A percentile compares a stretch with the other conserved stretches of the same genome.
Evolutionary conservation across 2,329 filamentous ascomycete genomes (phyloP).

Genomic region (Penicillium sp.): DNA sequence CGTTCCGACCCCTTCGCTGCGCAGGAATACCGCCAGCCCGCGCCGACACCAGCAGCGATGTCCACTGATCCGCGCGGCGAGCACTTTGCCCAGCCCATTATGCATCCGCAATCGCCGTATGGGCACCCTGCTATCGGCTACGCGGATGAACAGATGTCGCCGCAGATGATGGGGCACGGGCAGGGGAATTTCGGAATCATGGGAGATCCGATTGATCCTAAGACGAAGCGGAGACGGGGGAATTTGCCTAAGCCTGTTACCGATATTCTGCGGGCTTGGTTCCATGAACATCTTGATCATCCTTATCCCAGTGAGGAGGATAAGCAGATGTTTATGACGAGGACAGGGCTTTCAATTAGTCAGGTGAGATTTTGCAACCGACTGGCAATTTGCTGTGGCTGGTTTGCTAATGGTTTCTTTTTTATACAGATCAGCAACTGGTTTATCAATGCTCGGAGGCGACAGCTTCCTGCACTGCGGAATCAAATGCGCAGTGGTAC

Average conservation of each 20-base stretch:
- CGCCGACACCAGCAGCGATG: conserved; percentile 22
- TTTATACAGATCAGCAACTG: conserved; percentile 52
- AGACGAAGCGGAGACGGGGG: conserved; percentile 63
- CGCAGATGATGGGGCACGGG: conserved; percentile 29
- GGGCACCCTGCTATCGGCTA: conserved; percentile 32
- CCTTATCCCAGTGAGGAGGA: conserved; percentile 87
- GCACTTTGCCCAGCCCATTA: conserved; percentile 24
- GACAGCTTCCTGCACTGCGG: conserved; percentile 49
- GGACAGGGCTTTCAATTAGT: conserved; percentile 76
- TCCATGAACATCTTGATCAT: conserved; percentile 71
- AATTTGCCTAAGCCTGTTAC: conserved; percentile 91
- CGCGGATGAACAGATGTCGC: conserved; percentile 36
- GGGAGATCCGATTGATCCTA: conserved; percentile 39
- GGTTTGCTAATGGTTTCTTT: conserved; percentile 4
- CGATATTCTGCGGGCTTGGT: conserved; percentile 77
- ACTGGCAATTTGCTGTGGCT: neutral
- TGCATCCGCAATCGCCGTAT: conserved; percentile 32
- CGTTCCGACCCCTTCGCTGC: conserved; percentile 29
- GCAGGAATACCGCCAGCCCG: conserved; percentile 28
- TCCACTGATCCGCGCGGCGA: conserved; percentile 28
- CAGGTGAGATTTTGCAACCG: conserved; percentile 38
- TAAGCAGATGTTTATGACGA: conserved; percentile 75
- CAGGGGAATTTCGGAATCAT: conserved; percentile 42
- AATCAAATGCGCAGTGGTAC: conserved; percentile 44
- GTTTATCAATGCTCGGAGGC: conserved; percentile 54